These are phyloP conservation scores for Primulina tabacum DNA, from an alignment of 257 asterid genomes.

Conservation along the genomic window DNA sequence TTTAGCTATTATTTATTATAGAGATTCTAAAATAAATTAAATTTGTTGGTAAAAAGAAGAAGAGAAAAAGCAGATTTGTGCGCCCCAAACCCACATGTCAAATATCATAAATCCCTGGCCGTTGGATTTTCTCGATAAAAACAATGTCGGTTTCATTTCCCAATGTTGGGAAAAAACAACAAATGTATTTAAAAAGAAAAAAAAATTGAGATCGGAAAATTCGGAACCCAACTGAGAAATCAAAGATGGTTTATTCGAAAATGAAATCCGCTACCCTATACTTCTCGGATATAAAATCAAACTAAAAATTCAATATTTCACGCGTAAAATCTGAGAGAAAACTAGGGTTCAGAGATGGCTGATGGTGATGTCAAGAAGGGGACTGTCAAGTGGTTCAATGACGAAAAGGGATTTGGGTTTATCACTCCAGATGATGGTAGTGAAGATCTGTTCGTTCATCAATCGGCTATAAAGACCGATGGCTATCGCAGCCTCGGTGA, in stretches of 20 bases:
- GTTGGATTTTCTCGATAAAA: slow-evolving; percentile 27
- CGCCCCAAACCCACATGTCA: background rate
- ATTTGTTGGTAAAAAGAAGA: too few species aligned
- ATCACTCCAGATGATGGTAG: slow-evolving; percentile 66
- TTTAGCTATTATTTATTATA: too few species aligned
- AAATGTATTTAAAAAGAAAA: background rate
- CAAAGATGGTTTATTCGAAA: slow-evolving; percentile 14
- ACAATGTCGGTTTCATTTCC: slow-evolving; percentile 33
- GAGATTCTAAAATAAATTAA: too few species aligned
- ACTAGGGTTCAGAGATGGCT: slow-evolving; percentile 32
- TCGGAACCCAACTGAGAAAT: slow-evolving; percentile 32
- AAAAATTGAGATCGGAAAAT: background rate
- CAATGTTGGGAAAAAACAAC: background rate
- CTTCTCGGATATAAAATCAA: slow-evolving; percentile 1
- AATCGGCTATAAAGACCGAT: slow-evolving; percentile 52
- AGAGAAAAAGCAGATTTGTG: too few species aligned
- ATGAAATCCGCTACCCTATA: slow-evolving; percentile 36
- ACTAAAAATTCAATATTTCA: background rate
- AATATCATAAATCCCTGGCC: slow-evolving; percentile 7
- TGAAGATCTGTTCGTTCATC: slow-evolving; percentile 78
- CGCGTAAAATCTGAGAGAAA: background rate
- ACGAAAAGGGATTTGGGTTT: slow-evolving; percentile 71
- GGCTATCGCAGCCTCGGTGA: slow-evolving; percentile 67
- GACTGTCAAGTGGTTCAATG: slow-evolving; percentile 71
- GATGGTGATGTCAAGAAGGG: slow-evolving; percentile 44